phyloP scores from a whole-genome alignment of 2,329 filamentous ascomycete genomes.

The Fusarium avenaceum region DNA sequence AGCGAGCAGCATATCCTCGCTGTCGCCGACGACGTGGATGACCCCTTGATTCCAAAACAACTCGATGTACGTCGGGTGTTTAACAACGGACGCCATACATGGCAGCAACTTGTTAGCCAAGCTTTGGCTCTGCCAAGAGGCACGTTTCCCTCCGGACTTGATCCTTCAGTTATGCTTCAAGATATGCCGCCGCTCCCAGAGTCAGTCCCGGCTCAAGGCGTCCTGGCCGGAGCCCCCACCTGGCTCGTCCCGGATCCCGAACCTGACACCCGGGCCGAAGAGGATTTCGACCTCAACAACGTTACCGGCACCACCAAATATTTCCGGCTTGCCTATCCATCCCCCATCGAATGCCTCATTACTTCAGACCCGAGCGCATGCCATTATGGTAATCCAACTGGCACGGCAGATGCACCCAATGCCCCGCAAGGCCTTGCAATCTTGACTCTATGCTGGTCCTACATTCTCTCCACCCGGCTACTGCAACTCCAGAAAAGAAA shows the following conservation, averaged over 20 bases:
- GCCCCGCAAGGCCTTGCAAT: conserved; percentile 47
- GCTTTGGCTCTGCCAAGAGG: conserved; percentile 41
- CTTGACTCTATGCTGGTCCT: conserved; percentile 49
- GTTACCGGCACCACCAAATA: conserved; percentile 47
- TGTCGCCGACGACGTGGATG: conserved; percentile 37
- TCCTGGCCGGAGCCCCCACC: conserved; percentile 45
- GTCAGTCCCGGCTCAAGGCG: conserved; percentile 40
- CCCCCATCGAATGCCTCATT: conserved; percentile 41
- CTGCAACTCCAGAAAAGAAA: conserved; percentile 47
- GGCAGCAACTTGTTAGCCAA: conserved; percentile 39
- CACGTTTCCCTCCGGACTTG: conserved; percentile 41
- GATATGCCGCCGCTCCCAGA: conserved; percentile 47
- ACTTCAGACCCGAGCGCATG: conserved; percentile 36
- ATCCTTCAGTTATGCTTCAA: conserved; percentile 45
- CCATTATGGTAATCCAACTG: conserved; percentile 41
- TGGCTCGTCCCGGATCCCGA: conserved; percentile 47
- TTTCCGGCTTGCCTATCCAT: conserved; percentile 46
- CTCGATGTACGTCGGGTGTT: conserved; percentile 42
- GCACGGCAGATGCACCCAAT: conserved; percentile 34
- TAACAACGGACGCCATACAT: conserved; percentile 40
- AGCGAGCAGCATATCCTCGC: conserved; percentile 30
- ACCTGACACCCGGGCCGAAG: conserved; percentile 14
- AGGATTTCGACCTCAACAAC: conserved; percentile 39
- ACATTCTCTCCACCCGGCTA: conserved; percentile 49
- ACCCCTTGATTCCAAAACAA: conserved; percentile 43